Base-by-base conservation (phyloP, 345 rosid species). In the Boechera divaricarpa region DNA sequence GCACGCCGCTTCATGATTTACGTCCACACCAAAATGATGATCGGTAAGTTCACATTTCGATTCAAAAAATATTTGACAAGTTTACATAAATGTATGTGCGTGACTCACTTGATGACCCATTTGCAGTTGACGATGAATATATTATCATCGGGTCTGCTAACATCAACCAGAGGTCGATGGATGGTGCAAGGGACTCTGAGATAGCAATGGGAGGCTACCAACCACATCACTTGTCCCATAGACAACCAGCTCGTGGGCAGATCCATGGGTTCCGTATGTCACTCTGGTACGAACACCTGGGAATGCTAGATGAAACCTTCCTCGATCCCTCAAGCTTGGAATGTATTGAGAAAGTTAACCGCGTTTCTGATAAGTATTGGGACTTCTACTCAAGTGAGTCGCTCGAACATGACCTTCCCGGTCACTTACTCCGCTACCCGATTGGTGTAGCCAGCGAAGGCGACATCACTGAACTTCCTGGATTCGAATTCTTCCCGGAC, bases 111-210 rank as follows among this genome's bases (percentile, higher is more conserved):
- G 45, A 39, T 47, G 47, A 45, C 1, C 13, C 31, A 54, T 63
- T 42, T 86, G 87, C 87, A 95, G 99, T 95, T 87, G 99, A 95
- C 45, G 99, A 95, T 52, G 99, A 95, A 74, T 95, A 95, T 81
- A 90, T 93, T 2, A 91, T 93, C 39, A 32, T 96, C 24, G 99
- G 99, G 59, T 96, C 99, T 11, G 99, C 99, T 78, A 96, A 96
- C 86, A 96, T 96, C 82, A 96, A 96, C 89, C 98, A 93, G 83
- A 82, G 99, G 74, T 93, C 99, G 1, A 93, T 96, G 99, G 99
- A 93, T 47, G 99, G 99, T 48, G 92, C 98, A 36, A 86, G 97
- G 76, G 99, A 96, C 89, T 86, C 98, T 2, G 99, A 96, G 83
- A 96, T 96, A 64, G 99, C 99, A 51, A 93, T 96, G 98, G 99